Evolutionary conservation across 441 rosid genomes (phyloP).

Genomic region (Biscutella laevigata): DNA sequence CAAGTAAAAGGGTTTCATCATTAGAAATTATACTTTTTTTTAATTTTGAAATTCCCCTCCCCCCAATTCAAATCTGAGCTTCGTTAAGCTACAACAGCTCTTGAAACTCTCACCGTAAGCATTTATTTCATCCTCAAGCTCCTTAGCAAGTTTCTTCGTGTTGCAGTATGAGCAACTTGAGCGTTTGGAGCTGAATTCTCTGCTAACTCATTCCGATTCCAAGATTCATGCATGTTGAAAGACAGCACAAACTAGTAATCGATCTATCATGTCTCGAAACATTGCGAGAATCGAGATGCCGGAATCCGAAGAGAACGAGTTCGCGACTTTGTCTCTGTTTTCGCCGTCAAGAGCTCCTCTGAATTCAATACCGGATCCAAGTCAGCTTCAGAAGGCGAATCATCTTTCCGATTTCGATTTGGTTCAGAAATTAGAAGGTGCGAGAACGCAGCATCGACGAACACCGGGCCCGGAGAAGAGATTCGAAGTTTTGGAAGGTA

Average conservation of each 20-base stretch:
- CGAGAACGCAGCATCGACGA: slow-evolving; percentile 21
- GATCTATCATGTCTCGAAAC: slow-evolving; percentile 25
- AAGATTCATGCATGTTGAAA: slow-evolving; percentile 30
- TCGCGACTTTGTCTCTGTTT: slow-evolving; percentile 35
- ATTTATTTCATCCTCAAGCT: slow-evolving; percentile 10
- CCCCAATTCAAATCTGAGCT: slow-evolving; percentile 27
- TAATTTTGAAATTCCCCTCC: slow-evolving; percentile 23
- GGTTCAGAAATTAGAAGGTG: slow-evolving; percentile 33
- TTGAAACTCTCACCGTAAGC: neutral
- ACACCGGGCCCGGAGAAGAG: slow-evolving; percentile 29
- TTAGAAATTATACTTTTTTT: neutral
- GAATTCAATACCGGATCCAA: slow-evolving; percentile 70
- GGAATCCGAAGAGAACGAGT: slow-evolving; percentile 61
- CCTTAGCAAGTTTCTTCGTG: neutral
- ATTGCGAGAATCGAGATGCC: slow-evolving; percentile 28
- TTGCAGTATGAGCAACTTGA: slow-evolving; percentile 10
- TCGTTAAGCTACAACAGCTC: neutral
- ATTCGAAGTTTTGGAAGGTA: slow-evolving; percentile 27
- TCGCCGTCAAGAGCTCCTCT: slow-evolving; percentile 77
- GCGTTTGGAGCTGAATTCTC: neutral
- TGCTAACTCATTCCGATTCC: slow-evolving; percentile 1
- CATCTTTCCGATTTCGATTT: slow-evolving; percentile 30
- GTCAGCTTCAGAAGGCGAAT: slow-evolving; percentile 38
- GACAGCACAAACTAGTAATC: slow-evolving; percentile 24
- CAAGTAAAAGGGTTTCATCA: slow-evolving; percentile 10